Conservation (phyloP, 176 grass and related monocot species). For the Avena eriantha region DNA sequence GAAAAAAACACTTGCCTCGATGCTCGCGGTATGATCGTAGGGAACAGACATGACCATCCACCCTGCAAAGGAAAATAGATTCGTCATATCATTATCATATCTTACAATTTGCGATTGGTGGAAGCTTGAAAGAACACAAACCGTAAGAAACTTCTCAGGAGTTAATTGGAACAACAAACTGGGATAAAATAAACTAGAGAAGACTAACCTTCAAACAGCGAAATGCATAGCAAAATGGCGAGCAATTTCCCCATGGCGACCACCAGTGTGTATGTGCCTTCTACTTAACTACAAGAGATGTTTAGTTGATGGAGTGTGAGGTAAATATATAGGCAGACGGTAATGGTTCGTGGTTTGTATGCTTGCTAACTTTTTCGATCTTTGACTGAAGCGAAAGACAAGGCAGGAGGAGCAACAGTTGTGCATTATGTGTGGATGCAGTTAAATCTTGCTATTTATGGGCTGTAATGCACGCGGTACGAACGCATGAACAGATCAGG, state of each 20-base stretch:
- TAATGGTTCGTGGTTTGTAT: neutral
- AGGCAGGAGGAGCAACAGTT: neutral
- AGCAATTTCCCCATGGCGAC: neutral
- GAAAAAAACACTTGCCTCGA: conserved; percentile 48
- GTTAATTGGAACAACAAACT: neutral
- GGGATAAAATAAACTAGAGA: neutral
- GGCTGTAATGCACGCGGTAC: neutral
- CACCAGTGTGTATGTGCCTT: neutral
- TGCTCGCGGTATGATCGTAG: conserved; percentile 78
- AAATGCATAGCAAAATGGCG: conserved; percentile 18
- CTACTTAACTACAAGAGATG: neutral
- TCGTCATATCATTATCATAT: neutral
- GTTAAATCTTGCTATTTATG: conserved; percentile 22
- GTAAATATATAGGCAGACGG: conserved; percentile 24
- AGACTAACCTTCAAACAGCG: conserved; percentile 32
- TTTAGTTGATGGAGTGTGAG: neutral
- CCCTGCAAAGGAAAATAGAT: conserved; percentile 13
- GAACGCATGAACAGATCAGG: conserved; percentile 27
- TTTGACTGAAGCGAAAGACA: conserved; percentile 11
- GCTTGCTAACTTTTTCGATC: conserved; percentile 8
- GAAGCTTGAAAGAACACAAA: neutral
- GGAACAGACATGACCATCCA: conserved; percentile 50
- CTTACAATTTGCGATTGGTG: neutral
- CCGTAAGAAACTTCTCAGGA: neutral
- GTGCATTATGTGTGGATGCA: neutral